Base-by-base conservation (phyloP, 1,284 basidiomycete genomes). In the Microbotryum silenes-acaulis region DNA sequence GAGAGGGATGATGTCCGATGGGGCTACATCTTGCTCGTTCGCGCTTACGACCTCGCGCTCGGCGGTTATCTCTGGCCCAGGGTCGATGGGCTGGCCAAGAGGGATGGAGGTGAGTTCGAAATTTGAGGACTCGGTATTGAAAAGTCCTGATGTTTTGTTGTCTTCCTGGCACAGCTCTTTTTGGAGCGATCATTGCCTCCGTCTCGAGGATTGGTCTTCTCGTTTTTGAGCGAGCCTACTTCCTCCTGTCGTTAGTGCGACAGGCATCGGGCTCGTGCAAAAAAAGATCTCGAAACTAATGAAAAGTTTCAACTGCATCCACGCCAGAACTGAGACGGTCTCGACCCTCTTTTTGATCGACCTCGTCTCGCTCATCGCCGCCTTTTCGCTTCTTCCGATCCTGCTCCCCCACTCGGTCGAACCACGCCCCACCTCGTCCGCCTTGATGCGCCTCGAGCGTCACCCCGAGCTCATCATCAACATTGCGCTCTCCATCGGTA, bases 1-100 rank as follows among this genome's bases (percentile, higher is more conserved):
- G 69, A 70, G 53, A 58, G 69, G 20, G 64, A 69, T 46, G 54
- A 62, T n/a, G 62, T 67, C 16, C 51, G 59, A 21, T 70, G 67
- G 67, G 42, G 49, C 20, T 70, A 51, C 42, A 67, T 70, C 37
- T 52, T 66, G 18, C 64, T 53, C 4, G 61, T 60, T 20, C 51
- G 69, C 10, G 48, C 62, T 8, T 57, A 52, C 52, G 69, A 70
- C 14, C 56, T 69, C 18, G 58, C 56, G 2, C 27, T 61, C 14
- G 65, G 57, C 47, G 61, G 62, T 9, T 60, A 12, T 14, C 51
- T 64, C 6, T 71, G 70, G 70, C 56, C 44, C 37, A 42, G 56
- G 6, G 59, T 65, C 20, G 48, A 51, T 6, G 63, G 66, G 12
- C 27, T 51, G 4, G 50, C 59, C 23, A 57, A 50, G 23, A 46